Conservation (phyloP, 352 stramenopile species). For the Phytophthora sansomeana region DNA sequence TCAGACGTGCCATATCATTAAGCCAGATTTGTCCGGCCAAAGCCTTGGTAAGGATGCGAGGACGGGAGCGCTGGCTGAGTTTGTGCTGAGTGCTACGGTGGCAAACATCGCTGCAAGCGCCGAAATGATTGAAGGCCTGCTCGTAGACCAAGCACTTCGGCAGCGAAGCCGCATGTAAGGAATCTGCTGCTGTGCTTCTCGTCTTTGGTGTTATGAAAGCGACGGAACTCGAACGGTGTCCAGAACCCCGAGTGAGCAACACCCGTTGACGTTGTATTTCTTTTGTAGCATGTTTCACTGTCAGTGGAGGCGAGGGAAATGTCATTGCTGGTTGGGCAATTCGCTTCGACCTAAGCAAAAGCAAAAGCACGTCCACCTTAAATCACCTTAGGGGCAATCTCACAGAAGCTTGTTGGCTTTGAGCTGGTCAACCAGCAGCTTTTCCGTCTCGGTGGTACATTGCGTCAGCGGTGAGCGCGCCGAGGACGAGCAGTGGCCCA, state of each 20-base stretch:
- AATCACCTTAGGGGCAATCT: neutral
- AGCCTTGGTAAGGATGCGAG: conserved; percentile 34
- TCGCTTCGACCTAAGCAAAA: too few species aligned
- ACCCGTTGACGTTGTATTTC: too few species aligned
- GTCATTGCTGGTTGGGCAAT: too few species aligned
- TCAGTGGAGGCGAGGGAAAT: too few species aligned
- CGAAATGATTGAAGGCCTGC: conserved; percentile 61
- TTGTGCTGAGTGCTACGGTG: conserved; percentile 46
- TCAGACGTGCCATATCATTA: conserved; percentile 62
- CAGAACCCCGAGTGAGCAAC: too few species aligned
- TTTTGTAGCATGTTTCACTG: too few species aligned
- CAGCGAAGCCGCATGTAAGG: conserved; percentile 26
- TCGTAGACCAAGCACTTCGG: conserved; percentile 36
- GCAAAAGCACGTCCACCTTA: too few species aligned
- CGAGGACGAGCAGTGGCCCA: conserved; percentile 64
- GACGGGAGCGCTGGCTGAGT: conserved; percentile 50
- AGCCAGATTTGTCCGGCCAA: conserved; percentile 51
- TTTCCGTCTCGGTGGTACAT: conserved; percentile 54
- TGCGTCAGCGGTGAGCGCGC: conserved; percentile 59
- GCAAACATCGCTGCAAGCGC: conserved; percentile 46
- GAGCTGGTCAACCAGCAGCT: conserved; percentile 56
- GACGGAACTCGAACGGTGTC: too few species aligned
- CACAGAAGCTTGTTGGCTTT: conserved; percentile 56
- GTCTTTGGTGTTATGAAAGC: too few species aligned
- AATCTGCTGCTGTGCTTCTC: neutral